These are phyloP conservation scores for Boletus subparvulus DNA, from an alignment of 768 basidiomycete species.

Conservation along the genomic window DNA sequence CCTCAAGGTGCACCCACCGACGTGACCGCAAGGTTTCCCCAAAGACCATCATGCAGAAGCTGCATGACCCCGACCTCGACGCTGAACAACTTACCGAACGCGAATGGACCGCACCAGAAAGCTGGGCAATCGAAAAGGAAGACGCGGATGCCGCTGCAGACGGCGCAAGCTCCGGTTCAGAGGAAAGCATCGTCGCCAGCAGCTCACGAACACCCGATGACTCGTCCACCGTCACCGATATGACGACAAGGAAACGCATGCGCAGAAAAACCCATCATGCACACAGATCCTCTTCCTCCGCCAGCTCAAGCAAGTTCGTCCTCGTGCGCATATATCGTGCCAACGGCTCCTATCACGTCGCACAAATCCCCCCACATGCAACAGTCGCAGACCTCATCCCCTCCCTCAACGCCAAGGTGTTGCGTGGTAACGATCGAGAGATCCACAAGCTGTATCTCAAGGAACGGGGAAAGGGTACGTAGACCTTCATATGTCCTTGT, in stretches of 20 bases:
- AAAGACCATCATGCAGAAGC: constrained; percentile 35
- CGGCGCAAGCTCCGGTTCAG: constrained; percentile 44
- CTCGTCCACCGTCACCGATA: constrained; percentile 11
- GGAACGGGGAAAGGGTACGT: constrained; percentile 72
- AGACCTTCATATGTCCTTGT: not conserved
- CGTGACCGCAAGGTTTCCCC: constrained; percentile 51
- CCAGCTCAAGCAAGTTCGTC: constrained; percentile 34
- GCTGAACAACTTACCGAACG: constrained; percentile 25
- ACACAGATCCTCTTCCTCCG: constrained; percentile 16
- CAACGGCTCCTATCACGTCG: constrained; percentile 70
- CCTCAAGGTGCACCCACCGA: constrained; percentile 25
- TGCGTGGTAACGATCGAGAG: constrained; percentile 50
- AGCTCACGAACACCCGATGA: constrained; percentile 17
- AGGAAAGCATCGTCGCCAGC: constrained; percentile 24
- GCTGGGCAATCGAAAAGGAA: constrained; percentile 67
- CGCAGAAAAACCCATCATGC: constrained; percentile 27
- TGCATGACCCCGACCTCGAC: constrained; percentile 11
- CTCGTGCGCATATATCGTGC: constrained; percentile 76
- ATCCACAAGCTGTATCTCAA: constrained; percentile 71
- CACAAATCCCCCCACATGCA: constrained; percentile 58
- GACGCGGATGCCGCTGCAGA: constrained; percentile 37
- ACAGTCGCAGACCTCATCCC: constrained; percentile 69
- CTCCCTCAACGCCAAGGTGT: constrained; percentile 57
- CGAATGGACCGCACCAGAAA: constrained; percentile 71
- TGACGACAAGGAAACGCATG: constrained; percentile 18